Conservation (phyloP, 2,329 filamentous ascomycete species). For the Aspergillus latus region DNA sequence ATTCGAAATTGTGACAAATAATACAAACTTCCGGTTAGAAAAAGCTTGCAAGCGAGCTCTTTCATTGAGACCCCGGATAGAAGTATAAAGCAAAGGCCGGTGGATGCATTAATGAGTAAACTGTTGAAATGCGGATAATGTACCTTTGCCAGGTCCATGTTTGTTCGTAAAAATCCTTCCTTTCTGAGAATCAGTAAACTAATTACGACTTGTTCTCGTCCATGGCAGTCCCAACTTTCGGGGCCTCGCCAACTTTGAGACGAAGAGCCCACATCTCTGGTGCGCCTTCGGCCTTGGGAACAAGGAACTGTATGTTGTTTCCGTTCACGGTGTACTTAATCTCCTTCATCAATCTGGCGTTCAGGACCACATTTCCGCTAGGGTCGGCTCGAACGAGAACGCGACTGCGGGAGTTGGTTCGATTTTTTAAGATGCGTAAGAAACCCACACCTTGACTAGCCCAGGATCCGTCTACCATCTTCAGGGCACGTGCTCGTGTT, state of each 20-base stretch:
- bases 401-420: constrained; percentile 64
- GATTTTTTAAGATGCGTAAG: constrained; percentile 71
- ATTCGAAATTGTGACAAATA: background rate
- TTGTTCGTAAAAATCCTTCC: constrained; percentile 7
- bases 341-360: constrained; percentile 63
- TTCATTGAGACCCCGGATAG: background rate
- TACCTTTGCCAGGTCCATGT: constrained; percentile 13
- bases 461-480: constrained; percentile 60
- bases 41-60: constrained; percentile 21
- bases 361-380: constrained; percentile 70
- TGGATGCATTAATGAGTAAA: background rate
- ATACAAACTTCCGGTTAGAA: constrained; percentile 3
- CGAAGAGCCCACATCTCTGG: constrained; percentile 71
- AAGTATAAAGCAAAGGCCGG: background rate
- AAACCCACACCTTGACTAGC: constrained; percentile 68
- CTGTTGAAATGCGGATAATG: constrained; percentile 17
- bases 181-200: background rate
- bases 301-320: constrained; percentile 46
- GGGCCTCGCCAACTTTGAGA: constrained; percentile 52
- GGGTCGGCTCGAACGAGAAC: constrained; percentile 74
- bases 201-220: constrained; percentile 24
- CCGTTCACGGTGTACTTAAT: constrained; percentile 60
- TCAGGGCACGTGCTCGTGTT: constrained; percentile 67
- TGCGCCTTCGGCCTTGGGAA: constrained; percentile 57
- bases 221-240: constrained; percentile 18